phyloP scores from a whole-genome alignment of 192 early-diverging fungal genomes.

The Ambispora gerdemannii region DNA sequence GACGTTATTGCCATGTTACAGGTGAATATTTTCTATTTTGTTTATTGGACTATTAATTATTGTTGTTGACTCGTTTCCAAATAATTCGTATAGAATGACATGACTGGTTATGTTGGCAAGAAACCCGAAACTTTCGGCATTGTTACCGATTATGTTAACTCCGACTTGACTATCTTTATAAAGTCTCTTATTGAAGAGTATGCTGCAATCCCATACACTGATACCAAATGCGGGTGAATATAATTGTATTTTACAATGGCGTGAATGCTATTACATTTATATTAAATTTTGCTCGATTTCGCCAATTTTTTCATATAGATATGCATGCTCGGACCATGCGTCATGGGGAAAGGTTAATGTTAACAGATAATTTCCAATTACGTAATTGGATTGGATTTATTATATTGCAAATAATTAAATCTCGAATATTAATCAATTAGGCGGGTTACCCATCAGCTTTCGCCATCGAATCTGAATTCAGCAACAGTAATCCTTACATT shows the following conservation, averaged over 20 bases:
- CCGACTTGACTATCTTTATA: conserved; percentile 49
- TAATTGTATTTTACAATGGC: not conserved
- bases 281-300: too few species aligned
- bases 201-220: conserved; percentile 57
- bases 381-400: too few species aligned
- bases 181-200: conserved; percentile 61
- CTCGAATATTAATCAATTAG: too few species aligned
- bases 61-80: too few species aligned
- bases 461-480: conserved; percentile 70
- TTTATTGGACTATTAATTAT: too few species aligned
- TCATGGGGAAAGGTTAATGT: conserved; percentile 67
- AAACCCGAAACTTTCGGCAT: conserved; percentile 73
- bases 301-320: conserved; percentile 14
- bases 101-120: conserved; percentile 81
- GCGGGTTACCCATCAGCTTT: conserved; percentile 86
- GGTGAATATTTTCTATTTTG: conserved; percentile 35
- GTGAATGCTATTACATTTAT: not conserved
- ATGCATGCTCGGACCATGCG: conserved; percentile 81
- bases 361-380: too few species aligned
- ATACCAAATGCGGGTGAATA: conserved; percentile 87
- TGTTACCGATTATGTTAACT: conserved; percentile 78
- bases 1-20: conserved; percentile 78
- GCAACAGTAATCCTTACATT: conserved; percentile 75
- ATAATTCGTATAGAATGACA: conserved; percentile 69
- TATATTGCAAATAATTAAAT: too few species aligned